phyloP scores from a whole-genome alignment of 441 rosid species.

The Dalechampia spathulata region DNA sequence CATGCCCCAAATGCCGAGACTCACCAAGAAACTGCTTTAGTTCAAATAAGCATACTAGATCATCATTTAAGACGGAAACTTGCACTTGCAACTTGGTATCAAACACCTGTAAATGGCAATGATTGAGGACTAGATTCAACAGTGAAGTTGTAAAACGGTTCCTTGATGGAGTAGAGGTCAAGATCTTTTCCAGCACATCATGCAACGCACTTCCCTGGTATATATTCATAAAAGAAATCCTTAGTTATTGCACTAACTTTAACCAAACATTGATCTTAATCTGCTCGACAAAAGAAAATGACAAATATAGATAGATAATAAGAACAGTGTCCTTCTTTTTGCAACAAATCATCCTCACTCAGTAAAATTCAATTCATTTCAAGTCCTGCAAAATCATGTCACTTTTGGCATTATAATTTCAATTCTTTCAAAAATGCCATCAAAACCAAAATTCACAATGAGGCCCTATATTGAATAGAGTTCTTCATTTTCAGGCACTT shows the following conservation, averaged over 20 bases:
- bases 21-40: conserved; percentile 50
- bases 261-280: too few species aligned
- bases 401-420: too few species aligned
- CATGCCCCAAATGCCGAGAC: conserved; percentile 42
- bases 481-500: too few species aligned
- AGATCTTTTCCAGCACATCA: conserved; percentile 49
- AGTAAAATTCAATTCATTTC: too few species aligned
- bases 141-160: conserved; percentile 40
- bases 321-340: too few species aligned
- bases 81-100: conserved; percentile 39
- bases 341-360: too few species aligned
- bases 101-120: conserved; percentile 45
- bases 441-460: too few species aligned
- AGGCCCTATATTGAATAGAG: too few species aligned
- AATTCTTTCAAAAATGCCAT: too few species aligned
- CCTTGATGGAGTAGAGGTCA: conserved; percentile 30
- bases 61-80: conserved; percentile 39
- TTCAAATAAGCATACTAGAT: conserved; percentile 36
- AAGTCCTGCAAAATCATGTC: too few species aligned
- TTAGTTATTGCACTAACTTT: not conserved
- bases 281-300: too few species aligned
- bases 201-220: conserved; percentile 71
- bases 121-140: conserved; percentile 58
- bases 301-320: too few species aligned
- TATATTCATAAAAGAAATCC: conserved; percentile 4